Evolutionary conservation across 2,329 filamentous ascomycete genomes (phyloP), one percentile per base, ranked within the genome.

Genomic region (Dactylellina haptotyla): DNA sequence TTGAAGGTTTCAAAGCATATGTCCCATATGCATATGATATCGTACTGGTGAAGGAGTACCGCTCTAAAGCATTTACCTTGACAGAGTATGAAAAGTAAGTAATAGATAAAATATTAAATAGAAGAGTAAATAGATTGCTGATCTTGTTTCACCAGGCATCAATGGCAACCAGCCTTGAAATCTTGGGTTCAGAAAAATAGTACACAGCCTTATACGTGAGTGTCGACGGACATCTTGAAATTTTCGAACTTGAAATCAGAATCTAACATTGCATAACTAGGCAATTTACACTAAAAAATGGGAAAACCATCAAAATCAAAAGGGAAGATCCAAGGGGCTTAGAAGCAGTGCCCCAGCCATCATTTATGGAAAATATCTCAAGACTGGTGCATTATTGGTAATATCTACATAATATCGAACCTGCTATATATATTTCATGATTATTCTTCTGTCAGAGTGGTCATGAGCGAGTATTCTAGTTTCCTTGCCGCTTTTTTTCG

Each of bases 21-120:
- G 85, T 95, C 23, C 92, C 92, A 2, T 90, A 87, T 79, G 84
- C 83, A 63, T 90, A 89, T 75, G 88, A 90, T 77, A 84, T 84
- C 78, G 86, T 91, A 26, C 80, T 92, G 63, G 83, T 83, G 2
- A 85, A 87, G 28, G 89, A 92, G 81, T 92, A 92, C 77, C 84
- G 85, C 28, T 80, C 82, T n/a, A 87, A 85, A 81, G 86, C 87
- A 25, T 79, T 91, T 64, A 84, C 86, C 0, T 82, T 82, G 1
- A 89, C 88, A 0, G 82, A 87, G 61, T 90, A 85, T 81, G 81
- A 86, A 78, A 86, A 85, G 54, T 66, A 56, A 30, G 56, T 48
- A 6, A 18, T 46, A 26, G 5, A 25, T 4, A 16, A 14, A 23
- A 25, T 8, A n/a, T 14, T 34, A 6, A 6, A 6, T 10, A 23